A percentile compares a stretch with the other conserved stretches of the same genome.
phyloP scores from a whole-genome alignment of 139 green algal genomes.

The Ettlia oleoabundans region DNA sequence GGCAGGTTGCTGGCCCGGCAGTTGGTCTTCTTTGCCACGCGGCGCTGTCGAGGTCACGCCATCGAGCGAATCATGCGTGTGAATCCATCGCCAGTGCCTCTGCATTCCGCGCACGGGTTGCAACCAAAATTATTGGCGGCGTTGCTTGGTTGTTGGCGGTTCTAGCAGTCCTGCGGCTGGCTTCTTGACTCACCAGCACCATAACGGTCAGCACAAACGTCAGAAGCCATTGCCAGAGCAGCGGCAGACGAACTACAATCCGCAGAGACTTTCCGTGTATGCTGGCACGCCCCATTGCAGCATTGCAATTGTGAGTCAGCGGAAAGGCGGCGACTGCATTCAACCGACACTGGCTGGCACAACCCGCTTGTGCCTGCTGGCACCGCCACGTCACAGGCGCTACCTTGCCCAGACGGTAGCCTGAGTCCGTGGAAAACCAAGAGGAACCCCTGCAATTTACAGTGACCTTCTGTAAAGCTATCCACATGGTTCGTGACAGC shows the following conservation, averaged over 20 bases:
- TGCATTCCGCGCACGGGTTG: background rate
- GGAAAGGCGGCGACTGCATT: no score
- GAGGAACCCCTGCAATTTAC: no score
- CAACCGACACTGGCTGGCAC: no score
- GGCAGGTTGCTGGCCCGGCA: background rate
- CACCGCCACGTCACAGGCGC: background rate
- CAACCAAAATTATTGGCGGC: background rate
- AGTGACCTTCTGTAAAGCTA: no score
- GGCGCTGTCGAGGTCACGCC: background rate
- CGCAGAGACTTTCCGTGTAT: background rate
- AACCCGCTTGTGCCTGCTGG: no score
- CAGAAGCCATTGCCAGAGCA: constrained; percentile 19
- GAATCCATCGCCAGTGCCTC: background rate
- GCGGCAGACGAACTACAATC: background rate
- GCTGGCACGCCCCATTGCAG: background rate
- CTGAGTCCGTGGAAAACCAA: no score
- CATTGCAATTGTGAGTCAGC: background rate
- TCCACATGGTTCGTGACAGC: no score
- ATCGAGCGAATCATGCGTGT: background rate
- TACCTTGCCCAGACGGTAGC: no score
- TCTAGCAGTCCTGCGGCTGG: no score
- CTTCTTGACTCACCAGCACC: background rate
- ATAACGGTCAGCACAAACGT: background rate
- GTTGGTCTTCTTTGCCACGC: background rate
- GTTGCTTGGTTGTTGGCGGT: no score